Conservation (phyloP, 768 basidiomycete species). For the Lactarius evosmus region DNA sequence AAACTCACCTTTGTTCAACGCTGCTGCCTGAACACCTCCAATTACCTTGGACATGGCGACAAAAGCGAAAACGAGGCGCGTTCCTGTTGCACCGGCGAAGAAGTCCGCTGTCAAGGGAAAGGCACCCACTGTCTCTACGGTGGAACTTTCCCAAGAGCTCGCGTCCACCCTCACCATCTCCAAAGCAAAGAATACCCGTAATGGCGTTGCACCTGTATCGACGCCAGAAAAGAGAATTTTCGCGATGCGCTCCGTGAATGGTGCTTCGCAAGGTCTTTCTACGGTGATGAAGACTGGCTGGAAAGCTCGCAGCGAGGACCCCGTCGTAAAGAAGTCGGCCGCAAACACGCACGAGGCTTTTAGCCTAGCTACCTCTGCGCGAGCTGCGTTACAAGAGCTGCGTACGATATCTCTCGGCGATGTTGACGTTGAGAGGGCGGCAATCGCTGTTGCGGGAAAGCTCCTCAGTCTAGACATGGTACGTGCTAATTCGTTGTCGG, state of each 20-base stretch:
- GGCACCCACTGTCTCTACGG: constrained; percentile 11
- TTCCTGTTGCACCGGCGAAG: not conserved
- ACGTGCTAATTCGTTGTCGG: constrained; percentile 30
- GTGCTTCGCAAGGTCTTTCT: constrained; percentile 56
- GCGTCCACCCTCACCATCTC: constrained; percentile 32
- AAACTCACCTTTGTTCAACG: not conserved
- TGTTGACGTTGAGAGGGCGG: constrained; percentile 72
- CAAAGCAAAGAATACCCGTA: constrained; percentile 24
- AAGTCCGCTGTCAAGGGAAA: not conserved
- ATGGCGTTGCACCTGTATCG: constrained; percentile 4
- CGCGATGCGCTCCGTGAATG: constrained; percentile 65
- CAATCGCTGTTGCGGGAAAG: constrained; percentile 63
- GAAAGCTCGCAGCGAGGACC: constrained; percentile 44
- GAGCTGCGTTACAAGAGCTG: constrained; percentile 46
- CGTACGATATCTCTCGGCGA: constrained; percentile 45
- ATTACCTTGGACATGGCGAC: constrained; percentile 10
- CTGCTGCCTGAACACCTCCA: not conserved
- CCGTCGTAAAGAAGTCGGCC: constrained; percentile 27
- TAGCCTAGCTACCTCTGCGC: constrained; percentile 40
- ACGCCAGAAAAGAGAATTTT: constrained; percentile 15
- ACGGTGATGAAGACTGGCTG: constrained; percentile 53
- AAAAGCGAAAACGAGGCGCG: constrained; percentile 6
- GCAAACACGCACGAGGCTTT: constrained; percentile 34
- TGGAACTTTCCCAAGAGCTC: constrained; percentile 31
- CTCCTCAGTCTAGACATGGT: constrained; percentile 70